A percentile compares a stretch with the other conserved stretches of the same genome.
Evolutionary conservation across 441 rosid genomes (phyloP).

Genomic region (Dalechampia spathulata): DNA sequence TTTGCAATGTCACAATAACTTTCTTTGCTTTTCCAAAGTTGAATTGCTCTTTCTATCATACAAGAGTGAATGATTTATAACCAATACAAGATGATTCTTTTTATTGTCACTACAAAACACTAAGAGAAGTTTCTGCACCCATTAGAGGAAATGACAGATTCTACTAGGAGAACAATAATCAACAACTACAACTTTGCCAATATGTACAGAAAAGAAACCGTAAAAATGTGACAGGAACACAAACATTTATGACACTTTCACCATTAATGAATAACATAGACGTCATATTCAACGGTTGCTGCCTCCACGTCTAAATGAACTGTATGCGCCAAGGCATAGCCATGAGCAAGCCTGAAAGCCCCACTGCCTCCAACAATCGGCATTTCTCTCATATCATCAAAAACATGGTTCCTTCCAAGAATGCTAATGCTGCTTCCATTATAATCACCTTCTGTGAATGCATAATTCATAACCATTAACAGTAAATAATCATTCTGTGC

Average conservation of each 20-base stretch:
- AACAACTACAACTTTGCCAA: not conserved
- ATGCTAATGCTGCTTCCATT: constrained; percentile 55
- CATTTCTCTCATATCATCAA: constrained; percentile 42
- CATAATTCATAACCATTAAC: constrained; percentile 50
- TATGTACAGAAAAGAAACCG: too few relatives aligned
- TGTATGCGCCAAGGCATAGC: constrained; percentile 56
- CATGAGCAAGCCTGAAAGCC: constrained; percentile 60
- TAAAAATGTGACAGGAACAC: not conserved
- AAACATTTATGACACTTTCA: not conserved
- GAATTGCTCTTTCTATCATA: not conserved
- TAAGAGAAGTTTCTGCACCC: not conserved
- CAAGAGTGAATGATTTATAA: not conserved
- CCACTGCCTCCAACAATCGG: constrained; percentile 65
- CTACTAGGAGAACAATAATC: too few relatives aligned
- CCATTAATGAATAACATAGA: constrained; percentile 39
- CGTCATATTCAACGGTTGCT: constrained; percentile 53
- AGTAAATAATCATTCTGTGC: constrained; percentile 31
- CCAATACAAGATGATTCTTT: not conserved
- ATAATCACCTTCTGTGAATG: constrained; percentile 39
- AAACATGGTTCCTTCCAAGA: constrained; percentile 41
- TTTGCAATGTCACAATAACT: not conserved
- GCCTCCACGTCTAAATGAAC: constrained; percentile 17
- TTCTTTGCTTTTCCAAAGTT: constrained; percentile 1
- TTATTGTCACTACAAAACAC: not conserved
- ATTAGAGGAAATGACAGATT: not conserved